phyloP scores from a whole-genome alignment of 2,329 filamentous ascomycete species.

The Fulvia fulva region DNA sequence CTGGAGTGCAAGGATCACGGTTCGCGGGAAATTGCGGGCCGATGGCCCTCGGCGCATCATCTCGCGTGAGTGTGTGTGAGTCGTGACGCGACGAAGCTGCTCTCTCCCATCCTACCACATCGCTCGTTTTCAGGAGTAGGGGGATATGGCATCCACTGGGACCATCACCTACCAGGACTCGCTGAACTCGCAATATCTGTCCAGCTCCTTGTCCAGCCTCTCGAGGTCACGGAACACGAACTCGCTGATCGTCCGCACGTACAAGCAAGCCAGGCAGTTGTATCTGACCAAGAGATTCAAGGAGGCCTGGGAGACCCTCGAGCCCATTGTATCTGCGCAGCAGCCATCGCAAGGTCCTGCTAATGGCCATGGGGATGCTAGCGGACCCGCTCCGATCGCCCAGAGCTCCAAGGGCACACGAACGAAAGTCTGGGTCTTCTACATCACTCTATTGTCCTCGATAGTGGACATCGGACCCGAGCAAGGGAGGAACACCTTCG shows the following conservation, averaged over 20 bases:
- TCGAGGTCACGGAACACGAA: slow-evolving; percentile 62
- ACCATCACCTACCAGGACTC: slow-evolving; percentile 49
- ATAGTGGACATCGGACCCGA: slow-evolving; percentile 84
- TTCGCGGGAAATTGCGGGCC: not conserved
- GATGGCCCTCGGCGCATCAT: not conserved
- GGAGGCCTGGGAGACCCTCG: slow-evolving; percentile 79
- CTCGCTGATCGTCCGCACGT: slow-evolving; percentile 80
- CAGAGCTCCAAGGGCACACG: slow-evolving; percentile 75
- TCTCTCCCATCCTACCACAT: not conserved
- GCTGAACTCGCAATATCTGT: slow-evolving; percentile 55
- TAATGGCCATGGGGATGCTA: slow-evolving; percentile 6
- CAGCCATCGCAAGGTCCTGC: slow-evolving; percentile 9
- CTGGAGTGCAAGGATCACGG: not conserved
- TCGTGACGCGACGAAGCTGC: not conserved
- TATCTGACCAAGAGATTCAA: slow-evolving; percentile 91
- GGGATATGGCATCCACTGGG: slow-evolving; percentile 32
- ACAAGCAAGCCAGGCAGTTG: slow-evolving; percentile 88
- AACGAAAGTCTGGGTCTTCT: slow-evolving; percentile 96
- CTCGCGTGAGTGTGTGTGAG: too few relatives aligned
- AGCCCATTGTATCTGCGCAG: slow-evolving; percentile 70
- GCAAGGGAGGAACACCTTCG: slow-evolving; percentile 85
- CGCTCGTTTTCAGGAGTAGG: not conserved
- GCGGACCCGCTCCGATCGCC: slow-evolving; percentile 63
- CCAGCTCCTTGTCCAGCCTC: slow-evolving; percentile 67
- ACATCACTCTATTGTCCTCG: slow-evolving; percentile 87